Evolutionary conservation across 139 green algal genomes (phyloP), one percentile per base, ranked within the genome.

Genomic region (Coccomyxa sp.): DNA sequence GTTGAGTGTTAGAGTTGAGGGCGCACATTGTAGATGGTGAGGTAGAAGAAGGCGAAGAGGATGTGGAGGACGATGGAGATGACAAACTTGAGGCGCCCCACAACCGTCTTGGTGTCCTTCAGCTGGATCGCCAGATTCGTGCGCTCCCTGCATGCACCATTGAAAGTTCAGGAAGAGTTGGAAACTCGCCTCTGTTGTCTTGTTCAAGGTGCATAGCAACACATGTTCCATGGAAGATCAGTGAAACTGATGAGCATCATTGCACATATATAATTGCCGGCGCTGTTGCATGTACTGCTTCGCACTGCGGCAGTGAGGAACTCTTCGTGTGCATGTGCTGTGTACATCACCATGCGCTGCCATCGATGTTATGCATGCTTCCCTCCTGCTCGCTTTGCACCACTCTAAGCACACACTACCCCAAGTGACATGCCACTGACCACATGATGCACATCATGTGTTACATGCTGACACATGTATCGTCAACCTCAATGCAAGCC

Each of bases 51-150:
- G 31, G 87, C 77, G 45, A 89, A 84, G 28, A 92, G 7, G 10
- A 90, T 79, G 82, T 93, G 88, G 58, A 93, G 58, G 71, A 89
- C 76, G 38, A 91, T 75, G 58, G 81, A 86, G 38, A 89, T 80
- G 32, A 95, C 84, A 45, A 79, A 63, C 83, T 95, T 83, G 85
- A 95, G 85, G 80, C 91, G 92, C 79, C 81, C 84, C 31, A 95
- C 88, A 38, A 94, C 87, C 11, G 83, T 92, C 80, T 91, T 89
- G 23, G 91, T 93, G 88, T 97, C 94, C 81, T 91, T 91, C n/a
- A 97, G 88, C 28, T 90, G 90, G 66, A 93, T 82, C 3, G 93
- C 91, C 83, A 97, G 88, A 81, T 95, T 91, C 76, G 88, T 84
- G 21, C 94, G 89, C 77, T 95, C 93, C 86, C 71, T 91, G 86